Percentiles rank a stretch among this genome's conserved stretches.
Conservation (phyloP, 768 basidiomycete genomes). For the Lactarius evosmus region DNA sequence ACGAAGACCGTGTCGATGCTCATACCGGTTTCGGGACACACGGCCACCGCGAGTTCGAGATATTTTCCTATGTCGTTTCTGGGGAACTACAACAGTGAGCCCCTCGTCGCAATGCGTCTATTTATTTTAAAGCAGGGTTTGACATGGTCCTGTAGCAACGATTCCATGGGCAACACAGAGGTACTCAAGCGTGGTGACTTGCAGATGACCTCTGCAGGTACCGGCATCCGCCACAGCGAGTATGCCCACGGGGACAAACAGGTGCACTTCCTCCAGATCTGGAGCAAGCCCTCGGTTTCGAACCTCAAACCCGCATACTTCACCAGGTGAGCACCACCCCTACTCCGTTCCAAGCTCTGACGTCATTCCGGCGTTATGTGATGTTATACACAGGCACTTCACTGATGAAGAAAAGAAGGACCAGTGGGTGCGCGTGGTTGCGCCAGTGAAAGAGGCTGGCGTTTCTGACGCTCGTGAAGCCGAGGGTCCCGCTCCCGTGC, state of each 20-base stretch:
- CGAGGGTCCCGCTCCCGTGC: slow-evolving; percentile 77
- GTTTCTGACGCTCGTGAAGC: slow-evolving; percentile 64
- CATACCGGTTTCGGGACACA: slow-evolving; percentile 83
- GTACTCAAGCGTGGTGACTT: slow-evolving; percentile 85
- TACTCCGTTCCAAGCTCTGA: neutral
- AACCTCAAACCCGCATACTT: slow-evolving; percentile 75
- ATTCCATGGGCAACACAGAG: slow-evolving; percentile 90
- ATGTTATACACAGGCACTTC: slow-evolving; percentile 56
- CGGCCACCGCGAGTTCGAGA: slow-evolving; percentile 82
- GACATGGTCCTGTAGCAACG: slow-evolving; percentile 50
- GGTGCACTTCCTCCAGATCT: slow-evolving; percentile 69
- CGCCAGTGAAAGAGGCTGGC: slow-evolving; percentile 56
- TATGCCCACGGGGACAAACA: slow-evolving; percentile 48
- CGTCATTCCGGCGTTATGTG: no score
- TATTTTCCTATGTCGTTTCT: slow-evolving; percentile 81
- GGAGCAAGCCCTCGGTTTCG: slow-evolving; percentile 48
- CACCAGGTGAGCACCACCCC: slow-evolving; percentile 49
- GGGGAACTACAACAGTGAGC: slow-evolving; percentile 81
- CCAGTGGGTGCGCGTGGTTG: slow-evolving; percentile 70
- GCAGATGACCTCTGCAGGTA: slow-evolving; percentile 90
- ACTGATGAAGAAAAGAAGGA: slow-evolving; percentile 78
- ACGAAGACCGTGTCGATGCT: slow-evolving; percentile 83
- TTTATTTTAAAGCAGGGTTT: neutral
- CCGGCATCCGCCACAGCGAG: slow-evolving; percentile 84
- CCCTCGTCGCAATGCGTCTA: neutral